phyloP scores from a whole-genome alignment of 2,329 filamentous ascomycete species.

The Metarhizium sp. region DNA sequence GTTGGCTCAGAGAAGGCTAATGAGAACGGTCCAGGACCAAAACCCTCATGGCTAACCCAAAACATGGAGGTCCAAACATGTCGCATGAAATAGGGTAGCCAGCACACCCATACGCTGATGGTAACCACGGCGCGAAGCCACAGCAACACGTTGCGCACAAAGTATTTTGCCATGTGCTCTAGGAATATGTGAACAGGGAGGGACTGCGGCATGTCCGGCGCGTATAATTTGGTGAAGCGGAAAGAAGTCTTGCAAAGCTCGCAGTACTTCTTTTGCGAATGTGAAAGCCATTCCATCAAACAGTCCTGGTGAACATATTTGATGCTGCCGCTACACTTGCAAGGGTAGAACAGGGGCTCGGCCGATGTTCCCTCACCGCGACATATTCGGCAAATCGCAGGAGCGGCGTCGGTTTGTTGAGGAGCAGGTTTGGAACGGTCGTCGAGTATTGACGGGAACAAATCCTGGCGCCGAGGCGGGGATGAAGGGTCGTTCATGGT shows the following conservation, averaged over 20 bases:
- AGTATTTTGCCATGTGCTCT: constrained; percentile 66
- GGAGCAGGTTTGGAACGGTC: constrained; percentile 7
- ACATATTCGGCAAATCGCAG: constrained; percentile 94
- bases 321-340: constrained; percentile 98
- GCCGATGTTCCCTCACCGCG: constrained; percentile 73
- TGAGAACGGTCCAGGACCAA: constrained; percentile 25
- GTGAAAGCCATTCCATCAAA: constrained; percentile 96
- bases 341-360: constrained; percentile 91
- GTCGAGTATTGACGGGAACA: constrained; percentile 14
- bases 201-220: constrained; percentile 80
- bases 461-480: not conserved
- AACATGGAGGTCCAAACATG: constrained; percentile 90
- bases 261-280: constrained; percentile 99
- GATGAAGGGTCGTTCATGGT: constrained; percentile 3
- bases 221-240: constrained; percentile 95
- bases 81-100: constrained; percentile 84
- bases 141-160: constrained; percentile 59
- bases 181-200: constrained; percentile 76
- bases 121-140: constrained; percentile 76
- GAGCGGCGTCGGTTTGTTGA: constrained; percentile 25
- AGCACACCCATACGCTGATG: constrained; percentile 75
- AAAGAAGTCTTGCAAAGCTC: constrained; percentile 98
- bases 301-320: constrained; percentile 98
- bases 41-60: constrained; percentile 79
- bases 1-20: not conserved